Conservation (phyloP, 2,329 filamentous ascomycete species). For the Penicillium sp. region DNA sequence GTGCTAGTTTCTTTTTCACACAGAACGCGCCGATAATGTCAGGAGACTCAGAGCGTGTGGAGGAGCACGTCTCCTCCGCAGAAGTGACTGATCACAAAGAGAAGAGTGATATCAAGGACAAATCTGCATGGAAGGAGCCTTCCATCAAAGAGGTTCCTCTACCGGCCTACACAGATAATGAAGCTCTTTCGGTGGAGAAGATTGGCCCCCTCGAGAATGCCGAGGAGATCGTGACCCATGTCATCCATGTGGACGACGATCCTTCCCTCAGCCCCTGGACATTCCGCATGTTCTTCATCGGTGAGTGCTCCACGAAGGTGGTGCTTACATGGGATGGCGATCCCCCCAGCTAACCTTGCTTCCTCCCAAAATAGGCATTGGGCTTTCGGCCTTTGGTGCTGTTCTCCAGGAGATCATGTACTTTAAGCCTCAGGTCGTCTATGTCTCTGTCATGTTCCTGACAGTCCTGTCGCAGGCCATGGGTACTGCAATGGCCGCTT, state of each 20-base stretch:
- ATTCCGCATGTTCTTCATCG: constrained; percentile 37
- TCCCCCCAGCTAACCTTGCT: too few species aligned
- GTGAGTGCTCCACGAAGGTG: constrained; percentile 13
- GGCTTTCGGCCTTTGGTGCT: constrained; percentile 33
- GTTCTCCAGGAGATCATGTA: constrained; percentile 43
- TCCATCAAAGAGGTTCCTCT: neutral
- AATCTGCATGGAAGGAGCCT: neutral
- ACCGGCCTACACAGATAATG: neutral
- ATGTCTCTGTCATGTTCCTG: constrained; percentile 42
- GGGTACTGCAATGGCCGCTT: constrained; percentile 35
- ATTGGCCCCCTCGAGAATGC: neutral
- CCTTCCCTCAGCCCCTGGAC: constrained; percentile 33
- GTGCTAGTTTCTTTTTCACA: too few species aligned
- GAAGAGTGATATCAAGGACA: neutral
- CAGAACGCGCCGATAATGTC: too few species aligned
- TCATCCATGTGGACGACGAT: constrained; percentile 31
- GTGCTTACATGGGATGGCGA: neutral
- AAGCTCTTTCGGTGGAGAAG: neutral
- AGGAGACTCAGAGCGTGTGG: neutral
- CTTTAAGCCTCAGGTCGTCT: constrained; percentile 45
- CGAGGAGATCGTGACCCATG: neutral
- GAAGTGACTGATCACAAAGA: neutral
- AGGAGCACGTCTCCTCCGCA: neutral
- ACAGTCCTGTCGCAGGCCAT: constrained; percentile 42
- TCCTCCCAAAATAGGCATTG: constrained; percentile 18